These are phyloP conservation scores for Eucommia ulmoides DNA, from an alignment of 257 asterid species.

Conservation along the genomic window DNA sequence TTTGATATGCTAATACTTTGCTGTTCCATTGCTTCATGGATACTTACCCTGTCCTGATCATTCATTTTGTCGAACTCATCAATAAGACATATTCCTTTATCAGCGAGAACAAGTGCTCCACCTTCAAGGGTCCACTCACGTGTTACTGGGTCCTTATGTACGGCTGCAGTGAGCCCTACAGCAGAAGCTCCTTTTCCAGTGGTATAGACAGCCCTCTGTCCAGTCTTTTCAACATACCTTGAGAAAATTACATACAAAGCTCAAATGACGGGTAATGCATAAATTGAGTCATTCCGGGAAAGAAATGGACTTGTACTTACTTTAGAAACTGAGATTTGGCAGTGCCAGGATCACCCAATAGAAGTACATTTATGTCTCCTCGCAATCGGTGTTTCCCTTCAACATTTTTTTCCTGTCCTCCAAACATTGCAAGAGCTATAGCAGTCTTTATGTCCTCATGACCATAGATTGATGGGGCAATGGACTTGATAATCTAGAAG, in stretches of 20 bases:
- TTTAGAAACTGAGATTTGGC: conserved; percentile 98
- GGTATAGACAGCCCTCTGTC: conserved; percentile 92
- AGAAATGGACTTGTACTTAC: conserved; percentile 25
- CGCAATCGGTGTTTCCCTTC: conserved; percentile 87
- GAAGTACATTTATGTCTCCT: conserved; percentile 92
- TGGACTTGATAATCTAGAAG: conserved; percentile 69
- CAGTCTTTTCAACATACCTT: conserved; percentile 94
- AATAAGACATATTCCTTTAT: conserved; percentile 97
- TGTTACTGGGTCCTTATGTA: conserved; percentile 97
- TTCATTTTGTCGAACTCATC: conserved; percentile 99
- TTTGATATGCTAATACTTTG: conserved; percentile 97
- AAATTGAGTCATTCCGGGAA: conserved; percentile 7
- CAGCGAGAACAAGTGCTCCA: conserved; percentile 98
- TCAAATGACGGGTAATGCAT: conserved; percentile 13
- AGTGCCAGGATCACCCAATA: conserved; percentile 97
- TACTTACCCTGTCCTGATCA: conserved; percentile 99
- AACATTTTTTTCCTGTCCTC: conserved; percentile 96
- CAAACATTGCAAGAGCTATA: conserved; percentile 94
- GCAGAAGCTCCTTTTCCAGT: conserved; percentile 99
- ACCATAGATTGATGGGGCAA: conserved; percentile 95
- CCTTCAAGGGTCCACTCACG: conserved; percentile 99
- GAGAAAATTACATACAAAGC: conserved; percentile 5
- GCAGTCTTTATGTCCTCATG: conserved; percentile 97
- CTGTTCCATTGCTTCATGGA: conserved; percentile 99
- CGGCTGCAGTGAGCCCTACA: conserved; percentile 98